Evolutionary conservation across 2,329 filamentous ascomycete genomes (phyloP).

Genomic region (Emmonsia crescens): DNA sequence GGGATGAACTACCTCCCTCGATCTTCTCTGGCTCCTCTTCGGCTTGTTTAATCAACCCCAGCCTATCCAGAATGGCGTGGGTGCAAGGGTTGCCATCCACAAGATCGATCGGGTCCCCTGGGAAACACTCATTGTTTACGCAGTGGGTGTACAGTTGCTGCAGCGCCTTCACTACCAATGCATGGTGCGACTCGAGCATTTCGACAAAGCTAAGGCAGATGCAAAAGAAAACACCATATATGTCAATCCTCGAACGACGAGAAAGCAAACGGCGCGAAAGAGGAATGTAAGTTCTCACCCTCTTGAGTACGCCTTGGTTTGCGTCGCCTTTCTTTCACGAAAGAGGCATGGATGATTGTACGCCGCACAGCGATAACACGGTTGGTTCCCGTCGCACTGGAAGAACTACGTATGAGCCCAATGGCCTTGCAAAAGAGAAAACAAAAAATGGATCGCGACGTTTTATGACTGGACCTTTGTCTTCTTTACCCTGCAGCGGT

Average conservation of each 20-base stretch:
- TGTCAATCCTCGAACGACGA: constrained; percentile 4
- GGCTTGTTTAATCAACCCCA: constrained; percentile 34
- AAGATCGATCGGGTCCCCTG: constrained; percentile 31
- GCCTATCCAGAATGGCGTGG: constrained; percentile 32
- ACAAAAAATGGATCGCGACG: constrained; percentile 1
- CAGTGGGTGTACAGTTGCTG: constrained; percentile 34
- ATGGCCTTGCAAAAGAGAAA: background rate
- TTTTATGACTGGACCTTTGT: constrained; percentile 28
- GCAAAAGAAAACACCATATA: background rate
- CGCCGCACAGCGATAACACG: constrained; percentile 33
- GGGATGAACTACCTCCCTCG: constrained; percentile 25
- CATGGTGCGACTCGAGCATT: constrained; percentile 36
- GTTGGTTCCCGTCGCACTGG: constrained; percentile 36
- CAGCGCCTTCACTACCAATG: constrained; percentile 32
- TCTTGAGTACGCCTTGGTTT: constrained; percentile 35
- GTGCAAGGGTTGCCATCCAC: constrained; percentile 33
- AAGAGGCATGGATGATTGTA: constrained; percentile 37
- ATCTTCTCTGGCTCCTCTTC: constrained; percentile 29
- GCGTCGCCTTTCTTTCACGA: constrained; percentile 33
- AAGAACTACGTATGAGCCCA: constrained; percentile 9
- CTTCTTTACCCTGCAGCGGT: constrained; percentile 37
- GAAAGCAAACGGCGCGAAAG: background rate
- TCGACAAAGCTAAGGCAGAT: constrained; percentile 29
- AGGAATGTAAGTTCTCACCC: constrained; percentile 21
- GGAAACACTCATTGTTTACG: constrained; percentile 33